Base-by-base conservation (phyloP, 495 filamentous ascomycete species). In the Parathielavia hyrcaniae region DNA sequence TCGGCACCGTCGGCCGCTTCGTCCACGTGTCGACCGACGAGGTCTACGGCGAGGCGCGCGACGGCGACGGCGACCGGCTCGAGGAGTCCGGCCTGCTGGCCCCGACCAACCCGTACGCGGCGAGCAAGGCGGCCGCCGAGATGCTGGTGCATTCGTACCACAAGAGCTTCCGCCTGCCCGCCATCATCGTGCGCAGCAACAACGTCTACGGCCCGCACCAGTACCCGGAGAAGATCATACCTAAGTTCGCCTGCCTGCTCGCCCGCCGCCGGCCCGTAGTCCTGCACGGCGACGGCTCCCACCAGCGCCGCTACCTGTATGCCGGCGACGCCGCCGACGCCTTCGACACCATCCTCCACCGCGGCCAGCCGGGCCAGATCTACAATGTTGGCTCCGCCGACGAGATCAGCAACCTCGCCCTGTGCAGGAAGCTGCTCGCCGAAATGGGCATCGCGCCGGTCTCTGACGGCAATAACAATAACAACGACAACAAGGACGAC, bases 201-300 rank as follows among this genome's bases (percentile, higher is more conserved):
- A 91, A 91, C 61, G 84, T 91, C 23, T 90, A 88, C 61, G 87
- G 87, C 0, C 87, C 87, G 14, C 83, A 87, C 67, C 87, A 90
- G 66, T 90, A 81, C 62, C 87, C 86, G 1, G 87, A 91, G 69
- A 89, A 90, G 70, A 84, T 90, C 57, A 90, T 90, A 40, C 86
- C 86, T 23, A 87, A 86, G 64, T 90, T 90, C 69, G 79, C 76
- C 46, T 82, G 77, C 62, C 73, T 88, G 12, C 75, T 89, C n/a
- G 71, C 79, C 53, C 77, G 82, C 2, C 59, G 67, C 14, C 71
- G 79, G 46, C 80, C 81, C 13, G 79, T 88, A 0, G 77, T 85
- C 32, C 70, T 90, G 22, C 87, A 90, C 65, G 87, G 87, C 36
- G 81, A 85, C 64, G 87, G 87, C 50, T 78, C 74, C 6, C 82